phyloP scores from a whole-genome alignment of 495 filamentous ascomycete genomes.

The Penicillium paxilli region DNA sequence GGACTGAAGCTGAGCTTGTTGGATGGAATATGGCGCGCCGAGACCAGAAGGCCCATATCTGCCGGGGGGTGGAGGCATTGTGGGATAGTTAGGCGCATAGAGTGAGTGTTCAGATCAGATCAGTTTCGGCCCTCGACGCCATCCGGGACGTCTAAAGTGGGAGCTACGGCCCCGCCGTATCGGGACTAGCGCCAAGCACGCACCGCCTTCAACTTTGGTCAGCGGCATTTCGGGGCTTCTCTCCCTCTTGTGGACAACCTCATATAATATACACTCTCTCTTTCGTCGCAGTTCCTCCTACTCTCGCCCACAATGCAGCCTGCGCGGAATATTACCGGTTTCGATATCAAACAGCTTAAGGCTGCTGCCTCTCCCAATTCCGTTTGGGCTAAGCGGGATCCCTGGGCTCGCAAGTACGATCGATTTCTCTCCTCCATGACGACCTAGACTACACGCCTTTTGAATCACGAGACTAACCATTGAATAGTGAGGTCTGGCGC shows the following conservation, averaged over 20 bases:
- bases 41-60: slow-evolving; percentile 55
- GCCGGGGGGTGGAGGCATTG: slow-evolving; percentile 43
- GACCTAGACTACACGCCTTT: not conserved
- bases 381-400: slow-evolving; percentile 65
- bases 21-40: slow-evolving; percentile 52
- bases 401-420: slow-evolving; percentile 77
- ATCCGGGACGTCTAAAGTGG: slow-evolving; percentile 27
- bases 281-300: slow-evolving; percentile 2
- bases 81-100: slow-evolving; percentile 15
- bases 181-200: slow-evolving; percentile 35
- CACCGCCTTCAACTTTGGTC: slow-evolving; percentile 25
- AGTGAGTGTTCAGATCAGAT: slow-evolving; percentile 17
- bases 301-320: slow-evolving; percentile 44
- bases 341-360: slow-evolving; percentile 73
- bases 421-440: not conserved
- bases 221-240: no score
- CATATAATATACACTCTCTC: not conserved
- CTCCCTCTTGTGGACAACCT: slow-evolving; percentile 10
- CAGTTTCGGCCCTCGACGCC: slow-evolving; percentile 20
- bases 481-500: slow-evolving; percentile 83
- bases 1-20: slow-evolving; percentile 50
- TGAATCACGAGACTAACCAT: slow-evolving; percentile 15
- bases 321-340: slow-evolving; percentile 75
- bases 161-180: slow-evolving; percentile 25
- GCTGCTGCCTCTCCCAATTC: slow-evolving; percentile 62